Conservation (phyloP, 2,329 filamentous ascomycete genomes). For the Fusarium transvaalense region DNA sequence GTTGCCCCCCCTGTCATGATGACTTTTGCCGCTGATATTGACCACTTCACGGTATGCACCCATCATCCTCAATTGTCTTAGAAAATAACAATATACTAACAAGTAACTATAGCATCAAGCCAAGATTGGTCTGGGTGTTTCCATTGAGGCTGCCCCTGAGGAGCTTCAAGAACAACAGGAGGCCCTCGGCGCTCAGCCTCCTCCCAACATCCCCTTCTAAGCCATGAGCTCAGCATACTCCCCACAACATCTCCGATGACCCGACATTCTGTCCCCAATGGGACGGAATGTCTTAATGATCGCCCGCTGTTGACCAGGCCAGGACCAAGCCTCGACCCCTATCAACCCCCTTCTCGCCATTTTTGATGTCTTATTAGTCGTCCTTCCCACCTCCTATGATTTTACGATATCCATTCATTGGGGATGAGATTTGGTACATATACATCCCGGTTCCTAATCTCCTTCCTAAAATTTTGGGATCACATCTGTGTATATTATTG, state of each 20-base stretch:
- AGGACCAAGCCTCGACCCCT: slow-evolving; percentile 39
- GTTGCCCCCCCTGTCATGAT: slow-evolving; percentile 92
- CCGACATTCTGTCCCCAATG: slow-evolving; percentile 37
- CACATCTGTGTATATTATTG: slow-evolving; percentile 50
- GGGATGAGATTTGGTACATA: slow-evolving; percentile 19
- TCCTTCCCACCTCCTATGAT: slow-evolving; percentile 44
- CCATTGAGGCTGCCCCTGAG: slow-evolving; percentile 86
- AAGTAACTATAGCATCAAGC: slow-evolving; percentile 79
- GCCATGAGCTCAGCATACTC: slow-evolving; percentile 22
- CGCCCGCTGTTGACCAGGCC: slow-evolving; percentile 43
- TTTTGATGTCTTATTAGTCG: slow-evolving; percentile 51
- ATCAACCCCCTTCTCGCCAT: slow-evolving; percentile 29
- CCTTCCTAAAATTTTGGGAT: slow-evolving; percentile 8
- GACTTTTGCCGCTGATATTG: slow-evolving; percentile 96
- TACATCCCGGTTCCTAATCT: slow-evolving; percentile 24
- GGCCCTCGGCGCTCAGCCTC: slow-evolving; percentile 62
- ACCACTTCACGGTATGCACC: slow-evolving; percentile 87
- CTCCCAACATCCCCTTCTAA: slow-evolving; percentile 76
- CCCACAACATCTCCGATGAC: slow-evolving; percentile 37
- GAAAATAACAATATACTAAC: slow-evolving; percentile 32
- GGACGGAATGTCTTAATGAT: slow-evolving; percentile 49
- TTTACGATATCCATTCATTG: slow-evolving; percentile 16
- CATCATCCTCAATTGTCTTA: background rate
- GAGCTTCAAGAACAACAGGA: slow-evolving; percentile 90
- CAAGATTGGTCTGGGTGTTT: slow-evolving; percentile 94